A percentile compares a stretch with the other conserved stretches of the same genome.
These are phyloP conservation scores for Kodamaea sp. DNA, from an alignment of 1,139 yeast species.

Conservation along the genomic window DNA sequence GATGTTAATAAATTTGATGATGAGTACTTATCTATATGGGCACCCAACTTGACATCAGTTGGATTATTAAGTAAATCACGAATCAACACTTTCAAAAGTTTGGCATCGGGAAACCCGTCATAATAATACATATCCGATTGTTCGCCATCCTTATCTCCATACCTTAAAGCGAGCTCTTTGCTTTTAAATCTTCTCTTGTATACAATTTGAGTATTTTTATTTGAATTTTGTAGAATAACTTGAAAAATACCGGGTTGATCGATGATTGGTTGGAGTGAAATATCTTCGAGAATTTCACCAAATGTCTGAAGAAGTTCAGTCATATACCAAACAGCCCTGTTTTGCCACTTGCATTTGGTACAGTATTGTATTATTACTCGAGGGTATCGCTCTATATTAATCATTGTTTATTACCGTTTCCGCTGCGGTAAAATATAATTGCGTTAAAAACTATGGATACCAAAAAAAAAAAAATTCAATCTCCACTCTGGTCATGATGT, in stretches of 20 bases:
- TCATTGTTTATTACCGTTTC: background rate
- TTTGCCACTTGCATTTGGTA: constrained; percentile 47
- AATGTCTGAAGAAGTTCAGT: constrained; percentile 46
- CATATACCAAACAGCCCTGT: constrained; percentile 45
- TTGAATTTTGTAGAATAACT: constrained; percentile 17
- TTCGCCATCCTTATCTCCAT: constrained; percentile 17
- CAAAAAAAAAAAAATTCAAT: too few relatives aligned
- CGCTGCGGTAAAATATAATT: too few relatives aligned
- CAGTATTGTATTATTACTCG: constrained; percentile 40
- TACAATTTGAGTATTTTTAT: constrained; percentile 17
- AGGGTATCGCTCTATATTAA: constrained; percentile 18
- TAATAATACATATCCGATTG: constrained; percentile 32
- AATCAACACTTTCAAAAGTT: constrained; percentile 36
- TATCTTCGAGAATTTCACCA: constrained; percentile 33
- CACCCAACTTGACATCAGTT: constrained; percentile 21
- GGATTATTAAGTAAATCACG: constrained; percentile 26
- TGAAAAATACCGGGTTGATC: constrained; percentile 40
- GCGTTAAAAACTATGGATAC: too few relatives aligned
- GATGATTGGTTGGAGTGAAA: constrained; percentile 37
- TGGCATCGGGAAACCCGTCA: constrained; percentile 48
- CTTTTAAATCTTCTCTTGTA: constrained; percentile 40
- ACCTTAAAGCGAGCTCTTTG: constrained; percentile 17
- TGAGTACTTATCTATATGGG: constrained; percentile 29
- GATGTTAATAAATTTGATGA: constrained; percentile 10
- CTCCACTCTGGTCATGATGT: too few relatives aligned